Conservation (phyloP, 208 protist genomes). For the Wallacemonas collosoma region DNA sequence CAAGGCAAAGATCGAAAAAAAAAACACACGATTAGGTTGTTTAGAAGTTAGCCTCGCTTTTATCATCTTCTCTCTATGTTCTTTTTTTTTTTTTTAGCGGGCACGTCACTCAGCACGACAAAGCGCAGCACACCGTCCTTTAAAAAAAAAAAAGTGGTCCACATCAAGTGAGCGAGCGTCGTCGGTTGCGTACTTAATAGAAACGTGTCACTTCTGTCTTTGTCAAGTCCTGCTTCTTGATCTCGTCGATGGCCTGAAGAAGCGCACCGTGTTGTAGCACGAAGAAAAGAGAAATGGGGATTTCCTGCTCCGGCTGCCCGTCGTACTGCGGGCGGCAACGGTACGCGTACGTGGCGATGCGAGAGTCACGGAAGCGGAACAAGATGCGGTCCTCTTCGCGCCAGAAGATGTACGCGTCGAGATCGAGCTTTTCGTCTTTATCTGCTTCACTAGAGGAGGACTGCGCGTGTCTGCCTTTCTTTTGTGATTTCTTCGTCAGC, state of each 20-base stretch:
- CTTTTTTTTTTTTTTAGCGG: no score
- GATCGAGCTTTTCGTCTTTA: conserved; percentile 41
- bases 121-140: no score
- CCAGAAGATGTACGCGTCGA: conserved; percentile 83
- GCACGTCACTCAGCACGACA: no score
- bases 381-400: conserved; percentile 83
- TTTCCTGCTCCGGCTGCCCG: conserved; percentile 76
- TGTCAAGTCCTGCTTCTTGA: conserved; percentile 56
- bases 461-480: background rate
- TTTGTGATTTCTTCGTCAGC: conserved; percentile 15
- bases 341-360: conserved; percentile 82
- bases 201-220: conserved; percentile 59
- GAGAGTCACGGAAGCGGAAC: conserved; percentile 79
- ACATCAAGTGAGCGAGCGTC: background rate
- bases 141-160: background rate
- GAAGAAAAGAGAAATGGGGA: conserved; percentile 83
- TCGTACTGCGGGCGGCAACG: conserved; percentile 86
- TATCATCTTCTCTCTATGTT: no score
- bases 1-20: no score
- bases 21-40: no score
- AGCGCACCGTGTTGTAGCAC: conserved; percentile 62
- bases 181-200: conserved; percentile 11
- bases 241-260: conserved; percentile 71
- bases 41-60: no score
- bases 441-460: conserved; percentile 13